Percentiles rank a stretch among this genome's conserved stretches.
phyloP scores from a whole-genome alignment of 163 green algal species.

The Scenedesmus sp. region DNA sequence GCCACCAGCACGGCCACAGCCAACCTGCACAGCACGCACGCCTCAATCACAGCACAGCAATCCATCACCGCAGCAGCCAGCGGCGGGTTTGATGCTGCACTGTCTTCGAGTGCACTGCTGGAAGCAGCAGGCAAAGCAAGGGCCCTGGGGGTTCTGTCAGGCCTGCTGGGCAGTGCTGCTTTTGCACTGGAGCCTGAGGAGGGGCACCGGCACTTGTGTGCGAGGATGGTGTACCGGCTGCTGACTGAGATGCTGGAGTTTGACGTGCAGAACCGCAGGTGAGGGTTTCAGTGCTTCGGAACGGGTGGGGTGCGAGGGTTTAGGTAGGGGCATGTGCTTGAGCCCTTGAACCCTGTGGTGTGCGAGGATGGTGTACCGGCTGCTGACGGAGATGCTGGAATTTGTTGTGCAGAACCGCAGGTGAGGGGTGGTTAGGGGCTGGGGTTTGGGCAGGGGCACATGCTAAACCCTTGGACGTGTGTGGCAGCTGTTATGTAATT shows the following conservation, averaged over 20 bases:
- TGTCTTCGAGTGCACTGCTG: slow-evolving; percentile 47
- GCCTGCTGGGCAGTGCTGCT: slow-evolving; percentile 47
- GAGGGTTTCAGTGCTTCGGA: not conserved
- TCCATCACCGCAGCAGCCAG: not conserved
- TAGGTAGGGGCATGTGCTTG: not conserved
- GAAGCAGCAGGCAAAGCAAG: slow-evolving; percentile 51
- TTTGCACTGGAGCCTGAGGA: slow-evolving; percentile 63
- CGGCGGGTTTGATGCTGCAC: not conserved
- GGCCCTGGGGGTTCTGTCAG: slow-evolving; percentile 56
- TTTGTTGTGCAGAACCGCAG: no score
- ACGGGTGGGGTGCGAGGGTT: not conserved
- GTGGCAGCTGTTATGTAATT: no score
- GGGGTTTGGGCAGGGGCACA: no score
- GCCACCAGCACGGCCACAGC: not conserved
- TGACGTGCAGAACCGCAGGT: slow-evolving; percentile 44
- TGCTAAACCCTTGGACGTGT: no score
- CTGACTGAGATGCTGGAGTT: slow-evolving; percentile 71
- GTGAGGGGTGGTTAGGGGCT: no score
- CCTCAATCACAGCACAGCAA: not conserved
- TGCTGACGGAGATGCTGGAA: no score
- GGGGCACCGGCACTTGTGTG: slow-evolving; percentile 68
- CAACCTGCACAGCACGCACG: not conserved
- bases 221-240: slow-evolving; percentile 69
- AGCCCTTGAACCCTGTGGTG: no score
- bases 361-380: no score